Base-by-base conservation (phyloP, 345 rosid species). In the Atalantia buxifolia region DNA sequence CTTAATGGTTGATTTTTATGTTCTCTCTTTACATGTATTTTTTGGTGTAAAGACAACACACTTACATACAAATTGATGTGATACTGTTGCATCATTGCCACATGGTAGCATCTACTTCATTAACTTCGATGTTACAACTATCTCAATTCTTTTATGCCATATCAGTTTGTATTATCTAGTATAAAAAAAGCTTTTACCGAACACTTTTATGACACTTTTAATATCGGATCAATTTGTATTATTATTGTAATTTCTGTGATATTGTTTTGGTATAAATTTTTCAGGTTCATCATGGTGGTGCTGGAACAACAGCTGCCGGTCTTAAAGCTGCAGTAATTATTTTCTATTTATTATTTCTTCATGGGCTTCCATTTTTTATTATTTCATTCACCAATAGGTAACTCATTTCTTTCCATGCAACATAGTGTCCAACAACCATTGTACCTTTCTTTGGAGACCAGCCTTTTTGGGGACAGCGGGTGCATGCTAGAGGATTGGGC, bases 361-460 rank as follows among this genome's bases (percentile, higher is more conserved):
- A 22, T 65, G 31, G 64, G 14, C 27, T 64, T 22, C 62, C 28
- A 2, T 27, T 28, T 7, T 68, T 65, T 30, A 53, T 69, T 19
- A 6, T 33, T 48, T 75, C 61, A 21, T 55, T 69, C 14, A 31
- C 8, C 24, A 36, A n/a, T 30, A 8, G 56, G 6, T 65, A 24
- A 48, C 25, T 24, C 27, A 68, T 72, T 21, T 50, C 56, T 45
- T 18, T 28, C 19, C 48, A 40, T 57, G 56, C 28, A 57, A 24
- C 50, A 35, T 72, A 89, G 92, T 89, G 90, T 81, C 92, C 92
- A 2, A 89, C 92, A 69, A 82, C 92, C 8, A 77, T 89, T 35
- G 87, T 87, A 45, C 90, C 92, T 60, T 87, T 89, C 83, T 89
- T 89, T 28, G 92, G 92, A 38, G 92, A 89, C 83, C 92, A 89